Evolutionary conservation across 805 yeast genomes (phyloP).

Genomic region (Hanseniaspora singularis): DNA sequence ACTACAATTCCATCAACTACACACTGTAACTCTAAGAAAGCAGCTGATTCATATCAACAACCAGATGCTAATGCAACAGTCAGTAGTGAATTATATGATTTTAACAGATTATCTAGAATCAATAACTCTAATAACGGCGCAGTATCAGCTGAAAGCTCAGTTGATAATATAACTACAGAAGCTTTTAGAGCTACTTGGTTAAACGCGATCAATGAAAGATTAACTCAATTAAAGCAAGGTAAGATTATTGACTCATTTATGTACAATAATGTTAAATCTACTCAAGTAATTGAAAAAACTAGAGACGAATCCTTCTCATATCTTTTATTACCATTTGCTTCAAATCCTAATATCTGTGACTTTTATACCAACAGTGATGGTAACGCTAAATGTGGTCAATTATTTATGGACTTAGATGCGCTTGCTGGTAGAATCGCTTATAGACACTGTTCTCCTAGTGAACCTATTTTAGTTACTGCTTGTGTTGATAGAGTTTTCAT

Average conservation of each 20-base stretch:
- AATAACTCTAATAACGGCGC: slow-evolving; percentile 8
- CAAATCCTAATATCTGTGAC: slow-evolving; percentile 71
- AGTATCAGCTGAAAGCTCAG: slow-evolving; percentile 15
- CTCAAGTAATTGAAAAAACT: slow-evolving; percentile 59
- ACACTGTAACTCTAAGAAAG: slow-evolving; percentile 9
- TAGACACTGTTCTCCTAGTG: slow-evolving; percentile 87
- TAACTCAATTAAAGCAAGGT: slow-evolving; percentile 61
- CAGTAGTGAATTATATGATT: slow-evolving; percentile 47
- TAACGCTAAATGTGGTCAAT: slow-evolving; percentile 81
- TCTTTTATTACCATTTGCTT: slow-evolving; percentile 66
- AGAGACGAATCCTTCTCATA: slow-evolving; percentile 66
- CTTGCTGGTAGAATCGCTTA: slow-evolving; percentile 89
- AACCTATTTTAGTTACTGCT: slow-evolving; percentile 91
- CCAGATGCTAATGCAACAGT: slow-evolving; percentile 70
- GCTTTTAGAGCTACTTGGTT: slow-evolving; percentile 62
- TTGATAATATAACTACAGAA: slow-evolving; percentile 23
- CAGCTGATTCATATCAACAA: slow-evolving; percentile 16
- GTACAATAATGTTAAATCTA: slow-evolving; percentile 59
- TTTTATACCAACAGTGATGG: slow-evolving; percentile 83
- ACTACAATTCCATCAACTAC: neutral
- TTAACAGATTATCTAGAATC: slow-evolving; percentile 31
- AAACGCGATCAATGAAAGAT: slow-evolving; percentile 65
- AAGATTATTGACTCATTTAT: slow-evolving; percentile 57
- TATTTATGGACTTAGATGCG: slow-evolving; percentile 89
- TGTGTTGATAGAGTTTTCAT: slow-evolving; percentile 84